Base-by-base conservation (phyloP, 768 basidiomycete genomes). In the Kwoniella europaea region DNA sequence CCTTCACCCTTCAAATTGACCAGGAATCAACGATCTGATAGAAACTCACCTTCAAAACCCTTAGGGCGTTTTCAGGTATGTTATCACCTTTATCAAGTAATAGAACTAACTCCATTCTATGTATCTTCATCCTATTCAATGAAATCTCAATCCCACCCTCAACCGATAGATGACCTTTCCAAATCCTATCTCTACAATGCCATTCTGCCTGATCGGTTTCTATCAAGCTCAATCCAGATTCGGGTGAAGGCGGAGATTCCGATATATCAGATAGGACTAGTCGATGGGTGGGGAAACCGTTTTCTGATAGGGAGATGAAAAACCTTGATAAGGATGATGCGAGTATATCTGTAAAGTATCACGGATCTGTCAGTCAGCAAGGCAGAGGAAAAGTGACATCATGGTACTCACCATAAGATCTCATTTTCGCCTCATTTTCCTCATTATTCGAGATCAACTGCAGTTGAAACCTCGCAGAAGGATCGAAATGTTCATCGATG, bases 41-140 rank as follows among this genome's bases (percentile, higher is more conserved):
- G 35, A 27, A 15, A 72, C 71, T 52, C 66, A 72, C 71, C 44
- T 67, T 66, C 22, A 72, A 42, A 12, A 68, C 54, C 43, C 55
- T 57, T 27, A 72, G 20, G 9, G 57, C 66, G 27, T 6, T 42
- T 4, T 63, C 62, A 35, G 71, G 71, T 13, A 72, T 13, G 67
- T n/a, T 15, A 15, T 58, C 59, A 4, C 65, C n/a, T 16, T 50
- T 46, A 10, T 62, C 60, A 3, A 44, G 24, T 41, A 27, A 22
- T 10, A 65, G 27, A 55, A 29, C 20, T 44, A 71, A 10, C 22
- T 65, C 63, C 29, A 71, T 7, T 20, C 24, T 41, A 18, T 22
- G 13, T 22, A 64, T 42, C 27, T 58, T 46, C 10, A 15, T 7
- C 35, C 2, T 58, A 43, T 10, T 10, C 16, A 55, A 20, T 53